A percentile compares a stretch with the other conserved stretches of the same genome.
These are phyloP conservation scores for Gossypium lobatum DNA, from an alignment of 441 rosid genomes.

Conservation along the genomic window DNA sequence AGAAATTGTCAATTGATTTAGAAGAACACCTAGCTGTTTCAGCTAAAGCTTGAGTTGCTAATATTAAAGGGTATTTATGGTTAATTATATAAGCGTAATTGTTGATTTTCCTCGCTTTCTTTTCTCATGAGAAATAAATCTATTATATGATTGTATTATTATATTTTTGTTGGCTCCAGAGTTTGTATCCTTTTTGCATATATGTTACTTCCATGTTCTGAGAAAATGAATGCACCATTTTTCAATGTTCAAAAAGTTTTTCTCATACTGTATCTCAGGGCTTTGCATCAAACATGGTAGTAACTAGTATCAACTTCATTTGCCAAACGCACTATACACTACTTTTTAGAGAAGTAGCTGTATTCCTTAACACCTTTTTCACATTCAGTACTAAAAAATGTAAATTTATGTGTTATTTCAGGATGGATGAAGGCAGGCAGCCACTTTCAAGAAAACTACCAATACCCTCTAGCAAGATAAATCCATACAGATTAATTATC, in stretches of 20 bases:
- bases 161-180: slow-evolving; percentile 1
- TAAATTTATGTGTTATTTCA: slow-evolving; percentile 21
- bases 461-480: slow-evolving; percentile 78
- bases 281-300: background rate
- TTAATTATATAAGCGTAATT: background rate
- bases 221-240: background rate
- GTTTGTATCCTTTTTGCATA: background rate
- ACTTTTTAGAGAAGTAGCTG: background rate
- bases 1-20: background rate
- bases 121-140: background rate
- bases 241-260: background rate
- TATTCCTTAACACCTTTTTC: background rate
- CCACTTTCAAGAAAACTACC: slow-evolving; percentile 93
- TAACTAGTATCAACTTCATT: background rate
- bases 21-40: background rate
- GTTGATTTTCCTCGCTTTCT: background rate
- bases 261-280: background rate
- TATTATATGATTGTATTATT: background rate
- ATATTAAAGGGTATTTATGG: background rate
- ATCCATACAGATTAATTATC: slow-evolving; percentile 79
- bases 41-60: background rate
- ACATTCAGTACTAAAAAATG: background rate
- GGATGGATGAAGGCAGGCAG: slow-evolving; percentile 99
- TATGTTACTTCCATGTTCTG: background rate
- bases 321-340: background rate